A percentile compares a stretch with the other conserved stretches of the same genome.
These are phyloP conservation scores for Geranium rotundifolium DNA, from an alignment of 345 rosid species.

Conservation along the genomic window DNA sequence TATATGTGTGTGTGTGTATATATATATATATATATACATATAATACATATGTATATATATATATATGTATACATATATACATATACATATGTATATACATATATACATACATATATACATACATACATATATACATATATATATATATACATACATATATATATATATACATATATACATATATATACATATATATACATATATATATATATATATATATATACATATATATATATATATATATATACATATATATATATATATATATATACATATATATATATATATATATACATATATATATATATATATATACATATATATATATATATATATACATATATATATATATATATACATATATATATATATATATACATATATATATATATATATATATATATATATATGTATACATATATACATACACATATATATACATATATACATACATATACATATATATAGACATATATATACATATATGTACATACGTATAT, in stretches of 20 bases:
- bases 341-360: background rate
- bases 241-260: background rate
- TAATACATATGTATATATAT: too few species aligned
- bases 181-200: background rate
- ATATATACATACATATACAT: background rate
- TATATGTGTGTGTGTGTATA: too few species aligned
- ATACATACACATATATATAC: background rate
- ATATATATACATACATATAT: background rate
- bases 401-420: background rate
- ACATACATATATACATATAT: background rate
- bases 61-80: background rate
- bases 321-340: background rate
- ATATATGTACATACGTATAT: too few species aligned
- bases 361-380: background rate
- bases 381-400: background rate
- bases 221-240: background rate
- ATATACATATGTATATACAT: background rate
- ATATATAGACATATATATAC: too few species aligned
- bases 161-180: background rate
- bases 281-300: background rate
- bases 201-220: background rate
- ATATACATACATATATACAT: background rate
- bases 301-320: background rate
- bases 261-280: background rate
- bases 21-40: too few species aligned